Evolutionary conservation across 2,329 filamentous ascomycete species (phyloP).

Genomic region (Paraphoma chrysanthemicola): DNA sequence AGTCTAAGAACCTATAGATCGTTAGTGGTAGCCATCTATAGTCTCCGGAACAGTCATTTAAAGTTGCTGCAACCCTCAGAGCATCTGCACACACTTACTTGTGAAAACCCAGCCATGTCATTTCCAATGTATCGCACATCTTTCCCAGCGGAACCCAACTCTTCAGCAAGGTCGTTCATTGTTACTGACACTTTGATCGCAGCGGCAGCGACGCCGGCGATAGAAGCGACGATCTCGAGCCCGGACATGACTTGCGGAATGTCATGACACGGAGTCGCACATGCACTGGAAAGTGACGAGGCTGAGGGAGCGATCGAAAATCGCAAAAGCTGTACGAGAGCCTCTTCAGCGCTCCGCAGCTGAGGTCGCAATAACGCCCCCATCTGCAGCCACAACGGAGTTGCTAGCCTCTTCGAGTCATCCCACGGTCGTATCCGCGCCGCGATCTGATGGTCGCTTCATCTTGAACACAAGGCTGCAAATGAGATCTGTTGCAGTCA

Average conservation of each 20-base stretch:
- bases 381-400: background rate
- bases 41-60: too few species aligned
- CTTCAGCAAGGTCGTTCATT: slow-evolving; percentile 4
- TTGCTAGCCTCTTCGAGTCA: background rate
- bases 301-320: background rate
- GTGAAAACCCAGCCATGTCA: slow-evolving; percentile 4
- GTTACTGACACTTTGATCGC: slow-evolving; percentile 1
- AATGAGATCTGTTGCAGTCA: too few species aligned
- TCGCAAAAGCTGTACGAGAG: background rate
- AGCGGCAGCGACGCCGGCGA: slow-evolving; percentile 1
- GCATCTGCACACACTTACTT: background rate
- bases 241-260: background rate
- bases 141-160: slow-evolving; percentile 1
- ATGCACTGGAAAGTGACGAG: background rate
- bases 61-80: background rate
- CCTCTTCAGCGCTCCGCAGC: background rate
- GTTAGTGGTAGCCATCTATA: background rate
- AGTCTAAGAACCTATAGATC: background rate
- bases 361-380: background rate
- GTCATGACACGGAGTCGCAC: background rate
- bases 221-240: slow-evolving; percentile 1
- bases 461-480: too few species aligned
- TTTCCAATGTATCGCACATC: slow-evolving; percentile 5
- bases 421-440: background rate
- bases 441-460: too few species aligned